These are phyloP conservation scores for Glycyrrhiza uralensis DNA, from an alignment of 306 rosid species.

Conservation along the genomic window DNA sequence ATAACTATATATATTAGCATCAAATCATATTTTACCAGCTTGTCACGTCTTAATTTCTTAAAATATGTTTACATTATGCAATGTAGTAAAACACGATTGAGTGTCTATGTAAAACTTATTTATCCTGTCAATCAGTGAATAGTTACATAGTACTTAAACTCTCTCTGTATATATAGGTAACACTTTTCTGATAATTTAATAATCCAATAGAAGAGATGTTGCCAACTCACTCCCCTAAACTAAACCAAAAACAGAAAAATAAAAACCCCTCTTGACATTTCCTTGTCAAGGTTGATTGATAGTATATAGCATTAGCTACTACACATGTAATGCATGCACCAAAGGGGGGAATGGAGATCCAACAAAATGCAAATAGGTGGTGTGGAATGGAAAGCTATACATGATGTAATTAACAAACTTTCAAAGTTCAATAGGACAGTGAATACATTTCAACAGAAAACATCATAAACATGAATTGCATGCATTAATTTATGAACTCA, in stretches of 20 bases:
- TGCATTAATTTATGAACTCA: neutral
- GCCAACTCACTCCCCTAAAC: neutral
- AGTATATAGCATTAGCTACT: neutral
- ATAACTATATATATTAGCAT: too few relatives aligned
- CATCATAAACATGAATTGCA: neutral
- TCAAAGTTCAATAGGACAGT: constrained; percentile 1
- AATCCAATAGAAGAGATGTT: neutral
- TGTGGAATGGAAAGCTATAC: neutral
- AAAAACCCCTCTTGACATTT: too few relatives aligned
- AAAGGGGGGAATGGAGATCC: neutral
- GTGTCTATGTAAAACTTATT: too few relatives aligned
- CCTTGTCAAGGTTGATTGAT: neutral
- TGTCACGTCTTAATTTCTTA: too few relatives aligned
- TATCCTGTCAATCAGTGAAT: too few relatives aligned
- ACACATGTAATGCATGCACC: neutral
- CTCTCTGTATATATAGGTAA: neutral
- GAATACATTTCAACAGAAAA: neutral
- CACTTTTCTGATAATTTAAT: neutral
- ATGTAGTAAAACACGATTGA: too few relatives aligned
- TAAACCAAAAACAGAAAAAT: constrained; percentile 7
- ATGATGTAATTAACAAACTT: neutral
- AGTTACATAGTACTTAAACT: too few relatives aligned
- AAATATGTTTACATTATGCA: too few relatives aligned
- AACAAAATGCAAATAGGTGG: neutral
- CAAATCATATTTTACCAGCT: too few relatives aligned